phyloP scores from a whole-genome alignment of 2,329 filamentous ascomycete genomes.

The Cryphonectria parasitica region DNA sequence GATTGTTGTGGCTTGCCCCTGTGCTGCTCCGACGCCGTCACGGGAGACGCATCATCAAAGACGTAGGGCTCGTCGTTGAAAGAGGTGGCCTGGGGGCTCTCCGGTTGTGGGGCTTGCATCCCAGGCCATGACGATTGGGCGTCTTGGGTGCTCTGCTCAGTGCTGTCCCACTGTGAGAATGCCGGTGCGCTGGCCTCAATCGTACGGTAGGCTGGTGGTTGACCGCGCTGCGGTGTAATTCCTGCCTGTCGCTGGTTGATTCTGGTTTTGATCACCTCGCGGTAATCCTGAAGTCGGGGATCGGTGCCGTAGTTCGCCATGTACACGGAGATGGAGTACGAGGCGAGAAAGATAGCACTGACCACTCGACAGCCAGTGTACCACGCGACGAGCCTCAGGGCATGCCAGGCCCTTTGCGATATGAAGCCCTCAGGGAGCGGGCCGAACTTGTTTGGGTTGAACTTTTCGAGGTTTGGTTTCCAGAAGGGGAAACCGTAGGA shows the following conservation, averaged over 20 bases:
- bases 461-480: constrained; percentile 39
- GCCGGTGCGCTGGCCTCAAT: background rate
- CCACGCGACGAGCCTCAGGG: constrained; percentile 42
- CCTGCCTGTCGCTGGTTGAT: background rate
- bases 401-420: constrained; percentile 42
- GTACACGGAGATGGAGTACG: constrained; percentile 34
- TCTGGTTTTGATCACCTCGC: background rate
- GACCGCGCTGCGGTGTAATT: background rate
- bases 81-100: background rate
- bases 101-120: constrained; percentile 8
- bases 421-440: constrained; percentile 34
- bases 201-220: background rate
- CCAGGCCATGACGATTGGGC: constrained; percentile 15
- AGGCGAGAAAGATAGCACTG: constrained; percentile 37
- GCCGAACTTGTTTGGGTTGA: constrained; percentile 41
- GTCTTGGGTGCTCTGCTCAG: constrained; percentile 17
- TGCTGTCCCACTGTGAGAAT: constrained; percentile 13
- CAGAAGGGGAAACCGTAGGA: constrained; percentile 48
- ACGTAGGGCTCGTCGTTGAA: constrained; percentile 19
- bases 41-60: constrained; percentile 30
- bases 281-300: constrained; percentile 24
- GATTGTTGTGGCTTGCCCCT: background rate
- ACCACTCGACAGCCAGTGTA: constrained; percentile 34
- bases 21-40: constrained; percentile 21
- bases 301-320: constrained; percentile 15